These are phyloP conservation scores for Morella rubra DNA, from an alignment of 306 rosid genomes.

Conservation along the genomic window DNA sequence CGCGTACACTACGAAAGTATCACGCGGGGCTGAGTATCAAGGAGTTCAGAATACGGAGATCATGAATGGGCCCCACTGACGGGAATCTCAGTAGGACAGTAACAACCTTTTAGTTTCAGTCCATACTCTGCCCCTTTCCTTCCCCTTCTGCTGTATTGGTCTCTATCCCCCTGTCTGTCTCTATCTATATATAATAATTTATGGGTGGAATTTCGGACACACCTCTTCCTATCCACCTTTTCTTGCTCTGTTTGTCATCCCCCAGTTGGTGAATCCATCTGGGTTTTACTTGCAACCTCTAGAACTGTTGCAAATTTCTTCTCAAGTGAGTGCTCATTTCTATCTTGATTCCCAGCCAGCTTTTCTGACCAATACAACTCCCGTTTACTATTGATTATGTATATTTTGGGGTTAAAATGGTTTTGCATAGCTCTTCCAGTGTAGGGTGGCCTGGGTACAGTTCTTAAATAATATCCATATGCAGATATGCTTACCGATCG, in stretches of 20 bases:
- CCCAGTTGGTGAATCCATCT: neutral
- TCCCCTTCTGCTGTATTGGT: neutral
- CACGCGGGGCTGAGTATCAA: neutral
- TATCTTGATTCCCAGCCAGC: too few species aligned
- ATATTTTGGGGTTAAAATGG: neutral
- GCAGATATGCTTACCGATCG: neutral
- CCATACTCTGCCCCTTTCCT: neutral
- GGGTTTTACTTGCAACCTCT: neutral
- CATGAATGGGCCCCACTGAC: constrained; percentile 33
- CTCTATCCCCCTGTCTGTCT: neutral
- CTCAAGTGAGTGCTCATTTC: neutral
- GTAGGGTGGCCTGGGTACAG: too few species aligned
- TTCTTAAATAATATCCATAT: neutral
- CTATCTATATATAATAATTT: neutral
- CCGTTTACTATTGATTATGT: neutral
- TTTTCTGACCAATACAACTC: too few species aligned
- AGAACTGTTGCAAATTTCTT: neutral
- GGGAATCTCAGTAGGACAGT: constrained; percentile 35
- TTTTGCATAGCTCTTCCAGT: neutral
- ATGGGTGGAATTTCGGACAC: neutral
- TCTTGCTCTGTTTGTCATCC: neutral
- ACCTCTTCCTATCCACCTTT: neutral
- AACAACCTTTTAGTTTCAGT: constrained; percentile 26
- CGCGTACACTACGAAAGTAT: neutral
- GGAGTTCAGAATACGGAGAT: constrained; percentile 21